Conservation (phyloP, 768 basidiomycete species). For the Mycena olivaceomarginata region DNA sequence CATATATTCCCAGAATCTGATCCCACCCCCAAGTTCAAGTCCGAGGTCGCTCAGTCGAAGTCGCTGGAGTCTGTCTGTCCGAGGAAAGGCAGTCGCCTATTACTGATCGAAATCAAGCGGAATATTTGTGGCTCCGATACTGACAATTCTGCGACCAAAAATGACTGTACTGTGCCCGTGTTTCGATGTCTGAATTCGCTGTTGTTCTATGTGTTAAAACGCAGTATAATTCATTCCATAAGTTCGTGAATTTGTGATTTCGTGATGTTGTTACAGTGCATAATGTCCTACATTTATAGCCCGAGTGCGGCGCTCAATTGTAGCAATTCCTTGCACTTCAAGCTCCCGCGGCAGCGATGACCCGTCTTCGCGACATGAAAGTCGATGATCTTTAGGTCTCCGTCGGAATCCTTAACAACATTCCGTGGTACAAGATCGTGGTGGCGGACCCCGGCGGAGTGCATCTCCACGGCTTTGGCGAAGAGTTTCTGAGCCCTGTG, state of each 20-base stretch:
- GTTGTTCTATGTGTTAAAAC: too few species aligned
- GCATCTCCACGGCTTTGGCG: conserved; percentile 31
- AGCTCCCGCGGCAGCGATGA: conserved; percentile 32
- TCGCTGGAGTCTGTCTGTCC: too few species aligned
- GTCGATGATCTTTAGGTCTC: conserved; percentile 37
- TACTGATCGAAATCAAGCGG: too few species aligned
- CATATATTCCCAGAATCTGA: too few species aligned
- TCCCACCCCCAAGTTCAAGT: too few species aligned
- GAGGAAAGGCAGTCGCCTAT: too few species aligned
- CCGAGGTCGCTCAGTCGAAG: too few species aligned
- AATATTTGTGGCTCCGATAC: too few species aligned
- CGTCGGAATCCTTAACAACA: conserved; percentile 22
- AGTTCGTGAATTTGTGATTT: not conserved
- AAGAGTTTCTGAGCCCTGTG: conserved; percentile 17
- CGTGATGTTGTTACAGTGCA: conserved; percentile 5
- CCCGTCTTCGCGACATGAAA: conserved; percentile 28
- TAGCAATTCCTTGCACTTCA: conserved; percentile 27
- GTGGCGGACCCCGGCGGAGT: conserved; percentile 29
- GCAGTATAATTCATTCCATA: not conserved
- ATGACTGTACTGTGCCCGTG: too few species aligned
- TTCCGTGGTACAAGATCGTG: conserved; percentile 32
- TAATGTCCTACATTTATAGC: not conserved
- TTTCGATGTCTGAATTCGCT: too few species aligned
- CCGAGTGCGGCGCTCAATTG: not conserved
- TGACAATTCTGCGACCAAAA: too few species aligned